Conservation (phyloP, 202 grass and related monocot genomes). For the Saccharum hybrid region DNA sequence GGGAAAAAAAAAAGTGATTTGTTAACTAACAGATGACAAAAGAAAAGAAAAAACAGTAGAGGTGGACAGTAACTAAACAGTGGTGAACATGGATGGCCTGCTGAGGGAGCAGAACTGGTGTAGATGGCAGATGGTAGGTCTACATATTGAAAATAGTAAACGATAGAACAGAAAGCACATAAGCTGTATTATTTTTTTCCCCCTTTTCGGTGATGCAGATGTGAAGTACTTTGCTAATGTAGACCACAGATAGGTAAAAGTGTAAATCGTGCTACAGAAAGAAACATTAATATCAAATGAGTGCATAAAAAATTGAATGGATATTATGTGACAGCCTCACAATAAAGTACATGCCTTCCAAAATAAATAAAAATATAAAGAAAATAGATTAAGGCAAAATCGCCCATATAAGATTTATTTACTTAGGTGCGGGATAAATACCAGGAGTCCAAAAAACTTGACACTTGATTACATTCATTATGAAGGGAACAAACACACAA, state of each 20-base stretch:
- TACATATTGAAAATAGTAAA: not conserved
- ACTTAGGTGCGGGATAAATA: not conserved
- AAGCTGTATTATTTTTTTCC: not conserved
- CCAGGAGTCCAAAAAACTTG: not conserved
- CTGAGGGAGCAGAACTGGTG: not conserved
- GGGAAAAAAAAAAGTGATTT: not conserved
- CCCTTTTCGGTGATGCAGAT: not conserved
- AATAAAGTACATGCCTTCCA: not conserved
- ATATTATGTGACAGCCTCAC: not conserved
- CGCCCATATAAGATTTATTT: not conserved
- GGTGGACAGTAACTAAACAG: not conserved
- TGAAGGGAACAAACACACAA: not conserved
- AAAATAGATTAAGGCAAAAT: not conserved
- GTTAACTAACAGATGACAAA: not conserved
- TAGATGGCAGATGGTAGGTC: not conserved
- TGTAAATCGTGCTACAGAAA: not conserved
- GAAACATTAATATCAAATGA: not conserved
- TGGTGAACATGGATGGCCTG: not conserved
- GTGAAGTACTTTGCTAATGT: not conserved
- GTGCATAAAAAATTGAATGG: slow-evolving; percentile 6
- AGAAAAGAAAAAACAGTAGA: not conserved
- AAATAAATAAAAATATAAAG: slow-evolving; percentile 13
- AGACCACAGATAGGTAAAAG: not conserved
- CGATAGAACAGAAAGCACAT: not conserved
- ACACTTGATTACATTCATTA: not conserved